Base-by-base conservation (phyloP, 495 filamentous ascomycete species). In the Aspergillus incahuasiensis region DNA sequence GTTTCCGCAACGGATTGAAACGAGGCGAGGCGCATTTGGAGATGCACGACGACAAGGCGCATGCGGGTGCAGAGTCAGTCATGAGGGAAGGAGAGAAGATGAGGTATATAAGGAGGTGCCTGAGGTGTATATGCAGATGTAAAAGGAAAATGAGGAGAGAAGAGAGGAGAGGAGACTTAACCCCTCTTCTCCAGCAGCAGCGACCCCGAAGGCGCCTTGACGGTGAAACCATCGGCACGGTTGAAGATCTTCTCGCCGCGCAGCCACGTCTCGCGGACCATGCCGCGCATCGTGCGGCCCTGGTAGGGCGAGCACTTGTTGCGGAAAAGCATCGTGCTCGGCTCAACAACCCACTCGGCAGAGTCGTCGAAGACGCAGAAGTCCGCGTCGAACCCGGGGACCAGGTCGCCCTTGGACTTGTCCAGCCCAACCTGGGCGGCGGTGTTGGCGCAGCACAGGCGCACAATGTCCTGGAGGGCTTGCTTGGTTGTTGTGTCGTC, bases 221-320 rank as follows among this genome's bases (percentile, higher is more conserved):
- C 74, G 44, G 71, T 69, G 66, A 90, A 90, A 16, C 85, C 87
- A 6, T 72, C 72, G 8, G 79, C 73, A 19, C 81, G 72, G 43
- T 81, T 79, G 68, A 87, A 96, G 25, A 97, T 80, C 66, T 80
- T 86, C 58, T 74, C 71, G 1, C 94, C 94, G 32, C 92, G 76
- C 41, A 98, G 65, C 90, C 90, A 97, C 8, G 94, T 97, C 78
- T 96, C 91, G 49, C 75, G 80, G 13, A 97, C 92, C 58, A 89
- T 81, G 0, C 94, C 94, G 53, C 76, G 81, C 66, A 98, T 83
- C 6, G 69, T 81, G 61, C 84, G 86, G 21, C 91, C 90, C 71
- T 97, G 88, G 76, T 96, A 98, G 2, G 94, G 94, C 21, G 84
- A 89, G 74, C 90, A 89, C 70, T 95, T 95, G 68, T 98, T 97